These are phyloP conservation scores for Salix caprea DNA, from an alignment of 345 rosid genomes.

Conservation along the genomic window DNA sequence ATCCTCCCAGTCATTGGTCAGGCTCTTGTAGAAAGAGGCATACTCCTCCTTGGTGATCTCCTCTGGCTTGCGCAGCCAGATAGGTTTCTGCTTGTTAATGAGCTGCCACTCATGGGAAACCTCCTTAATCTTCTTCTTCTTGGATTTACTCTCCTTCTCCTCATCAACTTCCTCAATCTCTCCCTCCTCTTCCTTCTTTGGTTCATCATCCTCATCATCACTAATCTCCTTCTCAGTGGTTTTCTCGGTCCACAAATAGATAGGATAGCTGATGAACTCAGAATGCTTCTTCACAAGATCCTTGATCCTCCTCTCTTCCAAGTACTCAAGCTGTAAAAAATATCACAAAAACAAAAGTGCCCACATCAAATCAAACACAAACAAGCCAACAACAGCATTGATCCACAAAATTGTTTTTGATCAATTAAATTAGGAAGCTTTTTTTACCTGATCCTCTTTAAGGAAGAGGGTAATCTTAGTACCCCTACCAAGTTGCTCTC, in stretches of 20 bases:
- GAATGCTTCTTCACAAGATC: constrained; percentile 93
- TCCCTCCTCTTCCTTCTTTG: constrained; percentile 68
- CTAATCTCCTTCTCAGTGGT: constrained; percentile 84
- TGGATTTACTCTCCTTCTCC: constrained; percentile 62
- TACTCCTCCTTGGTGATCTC: constrained; percentile 87
- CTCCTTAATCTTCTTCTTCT: constrained; percentile 88
- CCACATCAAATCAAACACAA: neutral
- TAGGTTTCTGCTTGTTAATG: constrained; percentile 85
- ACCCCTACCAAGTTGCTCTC: constrained; percentile 88
- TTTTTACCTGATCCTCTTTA: constrained; percentile 68
- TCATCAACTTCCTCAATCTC: constrained; percentile 74
- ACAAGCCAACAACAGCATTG: too few relatives aligned
- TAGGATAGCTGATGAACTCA: constrained; percentile 87
- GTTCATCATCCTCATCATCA: constrained; percentile 80
- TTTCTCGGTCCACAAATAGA: constrained; percentile 82
- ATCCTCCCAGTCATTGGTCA: constrained; percentile 87
- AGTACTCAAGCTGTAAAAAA: constrained; percentile 53
- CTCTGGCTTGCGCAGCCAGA: constrained; percentile 89
- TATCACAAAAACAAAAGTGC: neutral
- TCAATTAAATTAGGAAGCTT: neutral
- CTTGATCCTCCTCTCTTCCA: constrained; percentile 88
- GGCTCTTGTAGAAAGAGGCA: constrained; percentile 80
- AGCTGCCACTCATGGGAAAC: constrained; percentile 84
- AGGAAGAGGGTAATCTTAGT: constrained; percentile 75
- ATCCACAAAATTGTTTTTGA: neutral